Base-by-base conservation (phyloP, 1,284 basidiomycete species). In the Malassezia furfur region DNA sequence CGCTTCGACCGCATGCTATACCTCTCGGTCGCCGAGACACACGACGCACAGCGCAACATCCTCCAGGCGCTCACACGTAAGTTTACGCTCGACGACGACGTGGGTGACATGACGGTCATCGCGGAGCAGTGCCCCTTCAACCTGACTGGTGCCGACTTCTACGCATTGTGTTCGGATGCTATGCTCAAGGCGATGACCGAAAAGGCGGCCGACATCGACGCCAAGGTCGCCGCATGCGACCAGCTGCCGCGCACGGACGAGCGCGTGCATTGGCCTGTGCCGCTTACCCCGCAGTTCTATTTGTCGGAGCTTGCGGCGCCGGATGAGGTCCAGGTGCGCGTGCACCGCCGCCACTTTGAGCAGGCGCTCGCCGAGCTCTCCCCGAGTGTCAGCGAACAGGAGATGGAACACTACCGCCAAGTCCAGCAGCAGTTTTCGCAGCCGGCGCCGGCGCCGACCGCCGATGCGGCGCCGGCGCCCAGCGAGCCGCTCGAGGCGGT, bases 1-100 rank as follows among this genome's bases (percentile, higher is more conserved):
- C 91, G 93, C 60, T 99, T 99, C 78, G 94, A 99, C 74, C 86
- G 90, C 10, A 85, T 98, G 86, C 80, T 99, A 28, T 99, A 98
- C 76, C 82, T 99, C 46, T 88, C 88, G 25, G 85, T 96, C n/a
- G 86, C 86, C 76, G 82, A 86, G 50, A 88, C 85, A 0, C 86
- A 96, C 76, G 81, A 83, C 38, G 87, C 86, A 2, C 93, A 98
- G 71, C 78, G 85, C 36, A 85, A 86, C 64, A 91, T 98, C 68
- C 78, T 98, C 1, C 82, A 86, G 70, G 91, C 94, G 1, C 78
- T 96, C 53, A 96, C 94, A 2, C 78, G 91, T 55, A 96, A 93
- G 74, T 96, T 98, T 79, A 83, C 82, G 46, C 80, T 96, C 22
- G 82, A 88, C 63, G 80, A 84, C 0, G 78, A 78, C 48, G 79